A percentile compares a stretch with the other conserved stretches of the same genome.
Evolutionary conservation across 257 asterid species (phyloP).

Genomic region (Marsdenia floribunda): DNA sequence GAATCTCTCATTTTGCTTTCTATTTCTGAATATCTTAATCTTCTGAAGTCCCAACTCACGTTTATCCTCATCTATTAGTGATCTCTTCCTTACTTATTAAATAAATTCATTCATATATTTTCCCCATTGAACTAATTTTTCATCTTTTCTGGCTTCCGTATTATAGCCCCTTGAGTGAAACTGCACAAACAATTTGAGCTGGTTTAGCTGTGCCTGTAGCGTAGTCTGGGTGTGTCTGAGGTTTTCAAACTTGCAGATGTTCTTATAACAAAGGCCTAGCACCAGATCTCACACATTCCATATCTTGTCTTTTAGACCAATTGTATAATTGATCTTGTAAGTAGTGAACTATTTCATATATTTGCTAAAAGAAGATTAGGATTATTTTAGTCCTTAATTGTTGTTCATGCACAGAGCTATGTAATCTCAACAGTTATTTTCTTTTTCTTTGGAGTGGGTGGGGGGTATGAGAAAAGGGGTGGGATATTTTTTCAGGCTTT

Average conservation of each 20-base stretch:
- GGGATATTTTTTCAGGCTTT: neutral
- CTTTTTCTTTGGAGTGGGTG: too few relatives aligned
- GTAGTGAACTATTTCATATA: neutral
- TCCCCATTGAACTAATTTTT: too few relatives aligned
- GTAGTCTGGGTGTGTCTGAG: conserved; percentile 66
- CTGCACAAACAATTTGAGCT: conserved; percentile 66
- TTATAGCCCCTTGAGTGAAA: conserved; percentile 73
- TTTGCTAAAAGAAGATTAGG: neutral
- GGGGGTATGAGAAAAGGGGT: too few relatives aligned
- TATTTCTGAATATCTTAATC: neutral
- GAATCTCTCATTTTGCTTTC: neutral
- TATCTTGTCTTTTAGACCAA: neutral
- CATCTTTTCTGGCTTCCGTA: conserved; percentile 8
- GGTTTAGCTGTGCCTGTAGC: conserved; percentile 71
- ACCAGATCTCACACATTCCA: neutral
- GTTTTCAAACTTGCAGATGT: conserved; percentile 63
- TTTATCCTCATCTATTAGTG: neutral
- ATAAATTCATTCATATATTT: too few relatives aligned
- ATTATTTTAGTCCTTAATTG: neutral
- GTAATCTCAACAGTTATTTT: neutral
- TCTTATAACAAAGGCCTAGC: conserved; percentile 7
- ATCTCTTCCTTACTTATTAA: neutral
- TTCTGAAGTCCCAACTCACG: neutral
- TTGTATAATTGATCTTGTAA: neutral
- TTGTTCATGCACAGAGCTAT: neutral